A percentile compares a stretch with the other conserved stretches of the same genome.
phyloP scores from a whole-genome alignment of 306 rosid genomes.

The Ochetophila trinervis region DNA sequence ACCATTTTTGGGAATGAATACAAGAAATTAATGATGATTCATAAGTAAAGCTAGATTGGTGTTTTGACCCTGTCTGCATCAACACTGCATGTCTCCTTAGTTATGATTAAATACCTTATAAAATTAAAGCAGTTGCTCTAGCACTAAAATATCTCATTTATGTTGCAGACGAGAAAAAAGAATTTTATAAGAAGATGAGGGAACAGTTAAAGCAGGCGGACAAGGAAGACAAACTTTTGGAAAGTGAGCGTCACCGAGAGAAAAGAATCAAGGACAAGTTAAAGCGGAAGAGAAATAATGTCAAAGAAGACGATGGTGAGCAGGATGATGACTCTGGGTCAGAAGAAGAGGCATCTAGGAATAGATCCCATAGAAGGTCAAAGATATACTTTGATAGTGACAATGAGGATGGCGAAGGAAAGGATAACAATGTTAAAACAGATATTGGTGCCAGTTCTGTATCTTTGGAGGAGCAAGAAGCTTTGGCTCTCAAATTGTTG shows the following conservation, averaged over 20 bases:
- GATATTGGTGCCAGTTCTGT: conserved; percentile 24
- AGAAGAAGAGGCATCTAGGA: conserved; percentile 35
- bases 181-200: conserved; percentile 65
- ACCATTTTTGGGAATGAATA: too few species aligned
- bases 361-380: conserved; percentile 42
- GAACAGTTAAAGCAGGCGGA: conserved; percentile 72
- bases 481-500: conserved; percentile 70
- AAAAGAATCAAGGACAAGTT: conserved; percentile 65
- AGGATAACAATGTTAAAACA: conserved; percentile 24
- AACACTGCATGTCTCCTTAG: too few species aligned
- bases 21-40: too few species aligned
- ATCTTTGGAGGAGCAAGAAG: conserved; percentile 68
- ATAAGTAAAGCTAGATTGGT: too few species aligned
- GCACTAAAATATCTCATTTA: conserved; percentile 2
- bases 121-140: conserved; percentile 1
- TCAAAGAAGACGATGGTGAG: conserved; percentile 34
- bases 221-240: conserved; percentile 68
- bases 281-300: conserved; percentile 52
- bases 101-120: too few species aligned
- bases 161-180: conserved; percentile 59
- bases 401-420: conserved; percentile 46
- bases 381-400: conserved; percentile 59
- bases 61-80: too few species aligned
- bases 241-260: conserved; percentile 62
- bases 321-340: conserved; percentile 42